Evolutionary conservation across 2,329 filamentous ascomycete species (phyloP).

Genomic region (Dactylellina drechsleri): DNA sequence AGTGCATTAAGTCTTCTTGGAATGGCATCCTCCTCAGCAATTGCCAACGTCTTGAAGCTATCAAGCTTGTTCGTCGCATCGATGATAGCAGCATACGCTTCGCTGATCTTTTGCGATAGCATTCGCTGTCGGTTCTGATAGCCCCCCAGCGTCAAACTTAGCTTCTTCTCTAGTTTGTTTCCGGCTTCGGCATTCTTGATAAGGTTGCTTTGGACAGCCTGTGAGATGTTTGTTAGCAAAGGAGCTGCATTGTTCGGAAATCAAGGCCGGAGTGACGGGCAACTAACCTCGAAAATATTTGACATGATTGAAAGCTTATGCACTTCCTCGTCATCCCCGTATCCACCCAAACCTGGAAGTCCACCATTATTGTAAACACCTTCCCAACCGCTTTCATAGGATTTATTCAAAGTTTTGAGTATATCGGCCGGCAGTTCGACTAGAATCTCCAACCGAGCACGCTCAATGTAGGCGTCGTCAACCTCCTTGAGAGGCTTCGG

Average conservation of each 20-base stretch:
- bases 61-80: constrained; percentile 77
- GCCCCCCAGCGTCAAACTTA: constrained; percentile 85
- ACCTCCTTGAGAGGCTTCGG: constrained; percentile 72
- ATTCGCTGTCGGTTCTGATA: constrained; percentile 87
- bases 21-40: constrained; percentile 82
- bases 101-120: constrained; percentile 79
- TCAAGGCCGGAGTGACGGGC: background rate
- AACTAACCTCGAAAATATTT: constrained; percentile 77
- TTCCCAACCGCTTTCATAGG: constrained; percentile 65
- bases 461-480: constrained; percentile 76
- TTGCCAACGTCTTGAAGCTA: constrained; percentile 78
- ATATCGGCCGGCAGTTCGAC: constrained; percentile 71
- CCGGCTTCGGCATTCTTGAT: constrained; percentile 79
- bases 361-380: constrained; percentile 67
- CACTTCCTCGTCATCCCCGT: constrained; percentile 79
- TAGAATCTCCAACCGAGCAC: constrained; percentile 80
- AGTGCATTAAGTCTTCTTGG: constrained; percentile 76
- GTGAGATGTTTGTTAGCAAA: constrained; percentile 17
- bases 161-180: constrained; percentile 91
- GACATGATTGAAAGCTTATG: constrained; percentile 73
- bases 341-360: constrained; percentile 83
- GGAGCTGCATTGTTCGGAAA: background rate
- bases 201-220: constrained; percentile 78
- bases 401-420: constrained; percentile 66
- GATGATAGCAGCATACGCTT: constrained; percentile 77